These are phyloP conservation scores for Cafeteria roenbergensis DNA, from an alignment of 108 stramenopile species.

Conservation along the genomic window DNA sequence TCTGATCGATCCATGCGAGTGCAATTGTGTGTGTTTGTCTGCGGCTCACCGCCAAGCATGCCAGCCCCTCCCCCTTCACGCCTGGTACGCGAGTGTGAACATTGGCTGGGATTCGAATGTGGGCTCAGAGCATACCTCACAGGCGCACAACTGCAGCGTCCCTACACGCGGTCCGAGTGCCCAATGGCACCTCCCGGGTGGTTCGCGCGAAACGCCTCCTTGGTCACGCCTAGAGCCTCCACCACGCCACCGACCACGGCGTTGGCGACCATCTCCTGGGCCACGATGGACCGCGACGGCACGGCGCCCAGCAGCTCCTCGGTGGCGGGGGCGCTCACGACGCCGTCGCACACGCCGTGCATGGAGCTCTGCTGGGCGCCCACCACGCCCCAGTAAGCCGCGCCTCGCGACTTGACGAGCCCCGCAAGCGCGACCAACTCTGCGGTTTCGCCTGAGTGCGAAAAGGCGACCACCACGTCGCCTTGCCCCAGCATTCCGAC, in stretches of 20 bases:
- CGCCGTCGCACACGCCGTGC: neutral
- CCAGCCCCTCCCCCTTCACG: too few relatives aligned
- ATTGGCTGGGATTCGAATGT: too few relatives aligned
- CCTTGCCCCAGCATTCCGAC: neutral
- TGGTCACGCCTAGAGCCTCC: neutral
- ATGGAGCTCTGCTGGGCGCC: neutral
- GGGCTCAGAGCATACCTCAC: too few relatives aligned
- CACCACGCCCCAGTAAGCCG: neutral
- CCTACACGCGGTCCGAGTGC: too few relatives aligned
- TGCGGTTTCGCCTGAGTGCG: neutral
- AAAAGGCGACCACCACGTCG: neutral
- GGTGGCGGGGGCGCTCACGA: neutral
- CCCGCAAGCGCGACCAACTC: neutral
- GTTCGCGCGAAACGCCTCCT: neutral
- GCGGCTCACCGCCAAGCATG: too few relatives aligned
- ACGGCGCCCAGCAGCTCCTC: neutral
- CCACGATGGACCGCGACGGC: neutral
- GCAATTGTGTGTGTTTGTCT: too few relatives aligned
- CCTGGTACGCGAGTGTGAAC: too few relatives aligned
- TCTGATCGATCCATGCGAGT: too few relatives aligned
- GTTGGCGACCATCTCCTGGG: neutral
- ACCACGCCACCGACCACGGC: neutral
- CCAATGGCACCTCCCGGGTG: neutral
- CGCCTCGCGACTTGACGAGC: neutral
- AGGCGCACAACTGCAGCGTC: too few relatives aligned